A percentile compares a stretch with the other conserved stretches of the same genome.
phyloP scores from a whole-genome alignment of 192 early-diverging fungal species.

The Coemansia erecta region DNA sequence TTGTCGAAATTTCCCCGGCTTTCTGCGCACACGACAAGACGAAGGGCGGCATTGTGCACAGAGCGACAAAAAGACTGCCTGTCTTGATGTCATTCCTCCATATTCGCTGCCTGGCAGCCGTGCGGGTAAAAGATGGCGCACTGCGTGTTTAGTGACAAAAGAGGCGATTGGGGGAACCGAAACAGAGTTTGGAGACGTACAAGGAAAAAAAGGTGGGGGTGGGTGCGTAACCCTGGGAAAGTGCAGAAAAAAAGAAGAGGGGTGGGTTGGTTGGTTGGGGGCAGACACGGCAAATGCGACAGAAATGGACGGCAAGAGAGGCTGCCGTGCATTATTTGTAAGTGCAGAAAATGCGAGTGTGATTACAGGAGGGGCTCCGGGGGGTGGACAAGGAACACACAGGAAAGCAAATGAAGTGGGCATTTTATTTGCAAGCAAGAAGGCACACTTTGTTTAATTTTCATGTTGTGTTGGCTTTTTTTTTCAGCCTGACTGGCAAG shows the following conservation, averaged over 20 bases:
- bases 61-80: no score
- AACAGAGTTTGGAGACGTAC: no score
- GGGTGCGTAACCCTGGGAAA: conserved; percentile 9
- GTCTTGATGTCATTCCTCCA: no score
- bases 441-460: not conserved
- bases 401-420: no score
- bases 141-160: no score
- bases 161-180: no score
- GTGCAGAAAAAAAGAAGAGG: not conserved
- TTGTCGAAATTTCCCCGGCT: no score
- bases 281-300: no score
- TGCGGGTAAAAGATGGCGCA: no score
- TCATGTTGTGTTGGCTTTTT: not conserved
- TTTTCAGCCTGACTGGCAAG: not conserved
- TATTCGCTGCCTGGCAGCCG: no score
- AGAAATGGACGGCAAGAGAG: not conserved
- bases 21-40: no score
- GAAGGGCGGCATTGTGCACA: no score
- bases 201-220: not conserved
- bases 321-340: conserved; percentile 6
- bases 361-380: not conserved
- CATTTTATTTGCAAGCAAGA: not conserved
- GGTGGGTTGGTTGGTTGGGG: conserved; percentile 13
- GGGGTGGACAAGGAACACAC: conserved; percentile 14
- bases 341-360: not conserved